Base-by-base conservation (phyloP, 768 basidiomycete species). In the Tricholoma matsutake region DNA sequence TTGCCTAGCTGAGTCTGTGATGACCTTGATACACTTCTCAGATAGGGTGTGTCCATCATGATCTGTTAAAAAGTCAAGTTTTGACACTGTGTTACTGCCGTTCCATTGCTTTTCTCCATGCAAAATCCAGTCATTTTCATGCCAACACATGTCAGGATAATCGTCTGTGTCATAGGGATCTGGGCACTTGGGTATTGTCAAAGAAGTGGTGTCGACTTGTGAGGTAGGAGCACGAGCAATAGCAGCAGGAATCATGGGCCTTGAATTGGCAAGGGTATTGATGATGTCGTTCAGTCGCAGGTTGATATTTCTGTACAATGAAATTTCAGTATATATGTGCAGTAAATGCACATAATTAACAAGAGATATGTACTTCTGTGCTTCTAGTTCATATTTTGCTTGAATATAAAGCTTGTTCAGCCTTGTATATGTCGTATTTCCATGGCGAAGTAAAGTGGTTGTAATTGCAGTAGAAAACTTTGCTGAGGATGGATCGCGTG, bases 351-450 rank as follows among this genome's bases (percentile, higher is more conserved):
- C n/a, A n/a, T 13, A 43, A 37, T 16, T 28, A 8, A 54, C 49
- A 25, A 22, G 13, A 54, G 52, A 54, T 54, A 54, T 20, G 28
- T 25, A 60, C 59, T 25, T 18, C 28, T 34, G 59, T 35, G 51
- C 34, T 39, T 32, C 59, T 4, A 39, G 43, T 43, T 41, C 43
- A 25, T n/a, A 31, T 54, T 41, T 25, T 18, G 35, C 8, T n/a
- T 54, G 18, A 13, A 14, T 54, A 22, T 54, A 43, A 37, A 47
- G 29, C 7, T 13, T n/a, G 11, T 54, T 16, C 9, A 60, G 35
- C 51, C 20, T 10, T 20, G 54, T 54, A 54, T 60, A 60, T 53
- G 59, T 52, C 4, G 18, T 14, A 54, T 60, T 60, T 13, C 53
- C 52, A 11, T 29, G 7, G 16, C 34, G 13, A 6, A 60, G 4